Percentiles rank a stretch among this genome's conserved stretches.
Evolutionary conservation across 352 stramenopile genomes (phyloP).

Genomic region (Phytophthora foliorum): DNA sequence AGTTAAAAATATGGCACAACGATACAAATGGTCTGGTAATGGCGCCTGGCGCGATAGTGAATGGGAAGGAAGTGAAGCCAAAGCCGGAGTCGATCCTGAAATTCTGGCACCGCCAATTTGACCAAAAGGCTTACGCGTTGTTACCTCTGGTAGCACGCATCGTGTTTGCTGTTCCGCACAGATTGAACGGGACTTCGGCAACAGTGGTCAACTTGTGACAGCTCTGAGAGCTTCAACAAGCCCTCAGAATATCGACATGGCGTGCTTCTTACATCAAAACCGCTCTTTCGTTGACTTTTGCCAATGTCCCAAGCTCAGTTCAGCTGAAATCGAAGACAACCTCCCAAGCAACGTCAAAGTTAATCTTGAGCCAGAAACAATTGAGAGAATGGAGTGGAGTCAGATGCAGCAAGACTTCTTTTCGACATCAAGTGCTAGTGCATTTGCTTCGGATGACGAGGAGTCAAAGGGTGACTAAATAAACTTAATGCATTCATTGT

Average conservation of each 20-base stretch:
- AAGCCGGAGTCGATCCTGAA: no score
- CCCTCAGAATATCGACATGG: conserved; percentile 1
- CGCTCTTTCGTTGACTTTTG: neutral
- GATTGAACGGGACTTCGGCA: conserved; percentile 4
- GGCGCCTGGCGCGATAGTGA: no score
- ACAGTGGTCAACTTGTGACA: conserved; percentile 1
- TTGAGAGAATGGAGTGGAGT: conserved; percentile 4
- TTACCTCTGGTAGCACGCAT: conserved; percentile 1
- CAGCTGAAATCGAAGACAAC: conserved; percentile 2
- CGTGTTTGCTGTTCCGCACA: conserved; percentile 6
- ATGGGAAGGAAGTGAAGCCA: no score
- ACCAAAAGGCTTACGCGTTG: no score
- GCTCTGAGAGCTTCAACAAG: conserved; percentile 1
- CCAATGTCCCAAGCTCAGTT: conserved; percentile 11
- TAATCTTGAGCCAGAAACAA: neutral
- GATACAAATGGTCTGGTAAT: no score
- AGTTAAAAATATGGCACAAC: no score
- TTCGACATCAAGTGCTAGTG: neutral
- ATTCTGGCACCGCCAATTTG: no score
- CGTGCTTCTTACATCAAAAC: conserved; percentile 5
- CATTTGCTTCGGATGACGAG: neutral
- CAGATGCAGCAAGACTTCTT: conserved; percentile 3
- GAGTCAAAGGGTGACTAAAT: neutral
- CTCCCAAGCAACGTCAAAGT: conserved; percentile 6
- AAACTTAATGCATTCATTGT: no score